Evolutionary conservation across 306 rosid species (phyloP).

Genomic region (Quercus bicolor): DNA sequence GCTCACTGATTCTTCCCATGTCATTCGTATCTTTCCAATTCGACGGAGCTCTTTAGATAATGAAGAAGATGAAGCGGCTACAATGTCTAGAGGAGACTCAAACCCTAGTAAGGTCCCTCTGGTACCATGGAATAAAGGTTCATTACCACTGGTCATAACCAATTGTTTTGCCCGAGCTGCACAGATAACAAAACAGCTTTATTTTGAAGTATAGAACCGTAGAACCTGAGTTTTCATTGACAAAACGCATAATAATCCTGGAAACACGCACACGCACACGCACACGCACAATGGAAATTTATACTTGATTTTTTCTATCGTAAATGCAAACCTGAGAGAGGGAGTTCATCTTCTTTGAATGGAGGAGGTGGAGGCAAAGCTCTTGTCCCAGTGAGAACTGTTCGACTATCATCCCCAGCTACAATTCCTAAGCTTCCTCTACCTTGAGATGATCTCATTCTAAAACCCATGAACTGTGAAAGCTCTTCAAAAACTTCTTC

Average conservation of each 20-base stretch:
- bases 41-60: constrained; percentile 60
- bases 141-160: constrained; percentile 43
- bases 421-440: constrained; percentile 36
- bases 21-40: constrained; percentile 81
- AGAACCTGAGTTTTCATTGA: no score
- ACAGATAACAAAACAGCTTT: background rate
- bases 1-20: constrained; percentile 89
- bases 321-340: constrained; percentile 46
- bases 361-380: constrained; percentile 56
- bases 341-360: constrained; percentile 57
- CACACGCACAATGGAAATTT: background rate
- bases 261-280: background rate
- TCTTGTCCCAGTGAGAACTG: constrained; percentile 25
- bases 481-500: constrained; percentile 96
- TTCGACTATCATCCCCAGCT: constrained; percentile 37
- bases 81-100: constrained; percentile 48
- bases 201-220: background rate
- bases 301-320: background rate
- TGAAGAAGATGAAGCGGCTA: constrained; percentile 30
- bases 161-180: constrained; percentile 66
- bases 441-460: constrained; percentile 61
- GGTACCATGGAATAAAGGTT: constrained; percentile 42
- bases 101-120: constrained; percentile 59
- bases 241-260: no score
- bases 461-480: constrained; percentile 82